Evolutionary conservation across 441 rosid species (phyloP), one percentile per base, ranked within the genome.

Genomic region (Metrosideros polymorpha): DNA sequence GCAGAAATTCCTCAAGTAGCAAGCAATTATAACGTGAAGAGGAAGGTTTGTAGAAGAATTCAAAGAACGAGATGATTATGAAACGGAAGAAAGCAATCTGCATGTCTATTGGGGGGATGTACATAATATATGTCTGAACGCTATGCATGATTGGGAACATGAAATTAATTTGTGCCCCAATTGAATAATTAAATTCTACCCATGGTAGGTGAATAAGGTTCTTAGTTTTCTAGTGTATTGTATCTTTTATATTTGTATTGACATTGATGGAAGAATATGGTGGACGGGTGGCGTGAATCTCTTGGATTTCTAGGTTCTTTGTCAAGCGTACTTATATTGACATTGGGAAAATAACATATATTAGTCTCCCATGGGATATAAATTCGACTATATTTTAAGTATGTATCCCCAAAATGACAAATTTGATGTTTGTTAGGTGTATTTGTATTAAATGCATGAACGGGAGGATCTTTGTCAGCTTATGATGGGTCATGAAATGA

Each of bases 11-110:
- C 89, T 56, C 17, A 66, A 85, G 53, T 39, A 66, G 71, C 42
- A 89, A 92, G 91, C 92, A 84, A 89, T 51, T 30, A 43, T 88
- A 85, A 87, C 91, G 92, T 92, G 93, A 90, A 89, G 83, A 15
- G 8, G 86, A 90, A 87, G 92, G 39, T 63, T 61, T 5, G 42
- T 53, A 75, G 79, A 83, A 86, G 86, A 85, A 88, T 86, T 86
- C 86, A 88, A 84, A 51, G 89, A 84, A 86, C 59, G 43, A 22
- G 52, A 88, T 92, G 89, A 91, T 84, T 56, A 84, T 88, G 89
- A 47, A 85, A 84, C 55, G 53, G 84, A 77, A 88, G 90, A 88
- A 88, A 61, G 75, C 27, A 14, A 85, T 43, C 85, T 63, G 10
- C 76, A 83, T 53, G 84, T 89, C 85, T 82, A 12, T 12, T 39